Evolutionary conservation across 352 stramenopile species (phyloP).

Genomic region (Peronospora farinosa): DNA sequence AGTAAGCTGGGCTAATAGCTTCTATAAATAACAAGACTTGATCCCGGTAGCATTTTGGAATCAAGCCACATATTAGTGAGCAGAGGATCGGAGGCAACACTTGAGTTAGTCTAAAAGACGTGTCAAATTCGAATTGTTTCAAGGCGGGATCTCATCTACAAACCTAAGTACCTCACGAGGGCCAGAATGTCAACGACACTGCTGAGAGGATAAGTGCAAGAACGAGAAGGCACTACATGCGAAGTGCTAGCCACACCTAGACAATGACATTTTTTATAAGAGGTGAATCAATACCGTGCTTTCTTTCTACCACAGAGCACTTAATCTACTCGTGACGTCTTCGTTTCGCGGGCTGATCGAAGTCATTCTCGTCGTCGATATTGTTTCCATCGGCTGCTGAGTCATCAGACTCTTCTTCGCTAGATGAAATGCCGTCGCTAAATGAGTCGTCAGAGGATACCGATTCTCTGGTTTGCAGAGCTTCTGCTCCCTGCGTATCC

Average conservation of each 20-base stretch:
- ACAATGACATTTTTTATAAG: too few species aligned
- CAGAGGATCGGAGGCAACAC: too few species aligned
- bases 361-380: slow-evolving; percentile 5
- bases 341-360: slow-evolving; percentile 22
- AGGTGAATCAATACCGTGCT: too few species aligned
- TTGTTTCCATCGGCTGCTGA: slow-evolving; percentile 1
- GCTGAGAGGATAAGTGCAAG: slow-evolving; percentile 30
- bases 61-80: too few species aligned
- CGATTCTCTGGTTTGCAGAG: slow-evolving; percentile 10
- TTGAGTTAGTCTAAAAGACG: too few species aligned
- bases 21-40: background rate
- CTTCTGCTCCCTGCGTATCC: slow-evolving; percentile 14
- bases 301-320: background rate
- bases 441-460: slow-evolving; percentile 36
- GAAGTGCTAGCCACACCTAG: slow-evolving; percentile 37
- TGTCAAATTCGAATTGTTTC: too few species aligned
- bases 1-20: background rate
- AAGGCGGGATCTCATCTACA: slow-evolving; percentile 5
- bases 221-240: slow-evolving; percentile 33
- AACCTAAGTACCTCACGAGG: background rate
- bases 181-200: slow-evolving; percentile 25
- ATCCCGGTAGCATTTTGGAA: too few species aligned
- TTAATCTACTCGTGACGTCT: slow-evolving; percentile 25
- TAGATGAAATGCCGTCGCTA: slow-evolving; percentile 37
- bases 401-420: slow-evolving; percentile 30